A percentile compares a stretch with the other conserved stretches of the same genome.
Conservation (phyloP, 805 yeast genomes). For the Wickerhamomyces xylosicus region DNA sequence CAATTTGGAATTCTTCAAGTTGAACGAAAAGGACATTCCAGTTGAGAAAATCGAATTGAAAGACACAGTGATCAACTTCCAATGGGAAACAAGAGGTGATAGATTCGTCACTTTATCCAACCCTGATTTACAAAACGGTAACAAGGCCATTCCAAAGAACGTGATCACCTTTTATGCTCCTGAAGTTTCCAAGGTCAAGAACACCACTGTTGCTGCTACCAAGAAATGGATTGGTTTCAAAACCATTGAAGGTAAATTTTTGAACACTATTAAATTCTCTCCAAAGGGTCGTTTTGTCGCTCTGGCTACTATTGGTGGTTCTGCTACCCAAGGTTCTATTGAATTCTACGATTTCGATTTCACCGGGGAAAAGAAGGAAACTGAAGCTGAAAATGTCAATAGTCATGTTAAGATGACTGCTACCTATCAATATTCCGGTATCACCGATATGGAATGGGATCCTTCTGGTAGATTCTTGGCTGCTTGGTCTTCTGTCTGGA, state of each 20-base stretch:
- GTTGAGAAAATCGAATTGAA: conserved; percentile 90
- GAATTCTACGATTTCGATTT: conserved; percentile 83
- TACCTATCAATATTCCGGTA: conserved; percentile 58
- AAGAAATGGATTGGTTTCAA: conserved; percentile 51
- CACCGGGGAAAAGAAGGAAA: conserved; percentile 53
- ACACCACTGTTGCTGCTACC: conserved; percentile 26
- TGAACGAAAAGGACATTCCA: conserved; percentile 83
- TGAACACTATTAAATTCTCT: conserved; percentile 75
- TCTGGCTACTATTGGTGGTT: conserved; percentile 33
- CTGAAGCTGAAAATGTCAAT: conserved; percentile 26
- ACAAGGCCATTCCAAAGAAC: conserved; percentile 57
- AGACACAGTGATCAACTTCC: conserved; percentile 78
- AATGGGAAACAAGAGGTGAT: conserved; percentile 93
- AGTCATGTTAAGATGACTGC: conserved; percentile 31
- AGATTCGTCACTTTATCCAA: conserved; percentile 75
- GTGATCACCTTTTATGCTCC: conserved; percentile 73
- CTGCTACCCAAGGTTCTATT: conserved; percentile 46
- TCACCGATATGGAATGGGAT: conserved; percentile 87
- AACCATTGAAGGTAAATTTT: conserved; percentile 46
- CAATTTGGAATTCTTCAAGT: conserved; percentile 83
- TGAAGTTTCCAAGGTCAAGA: conserved; percentile 43
- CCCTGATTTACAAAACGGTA: conserved; percentile 36
- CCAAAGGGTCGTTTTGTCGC: conserved; percentile 86
- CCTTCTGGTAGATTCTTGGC: conserved; percentile 89
- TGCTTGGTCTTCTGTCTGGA: conserved; percentile 81